phyloP scores from a whole-genome alignment of 768 basidiomycete species.

The Amanita polypyramis region DNA sequence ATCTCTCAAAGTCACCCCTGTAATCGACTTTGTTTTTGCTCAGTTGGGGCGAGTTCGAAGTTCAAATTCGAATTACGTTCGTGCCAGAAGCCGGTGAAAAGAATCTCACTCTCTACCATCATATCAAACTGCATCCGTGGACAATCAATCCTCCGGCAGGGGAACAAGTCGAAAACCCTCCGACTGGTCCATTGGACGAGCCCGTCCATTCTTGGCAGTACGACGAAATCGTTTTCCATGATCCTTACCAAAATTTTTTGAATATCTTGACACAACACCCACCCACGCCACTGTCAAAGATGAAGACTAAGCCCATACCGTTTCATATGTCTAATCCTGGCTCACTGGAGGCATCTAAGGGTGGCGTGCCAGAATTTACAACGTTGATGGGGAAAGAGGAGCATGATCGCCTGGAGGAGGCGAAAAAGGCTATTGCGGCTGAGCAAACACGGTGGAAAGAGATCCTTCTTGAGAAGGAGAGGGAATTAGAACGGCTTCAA shows the following conservation, averaged over 20 bases:
- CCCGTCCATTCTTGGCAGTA: constrained; percentile 98
- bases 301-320: constrained; percentile 51
- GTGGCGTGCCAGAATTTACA: constrained; percentile 77
- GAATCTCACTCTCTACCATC: constrained; percentile 77
- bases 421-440: constrained; percentile 53
- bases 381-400: constrained; percentile 83
- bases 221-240: constrained; percentile 94
- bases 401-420: constrained; percentile 66
- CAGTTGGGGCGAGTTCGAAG: constrained; percentile 98
- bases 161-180: constrained; percentile 51
- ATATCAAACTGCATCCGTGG: constrained; percentile 95
- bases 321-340: constrained; percentile 58
- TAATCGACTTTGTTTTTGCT: not conserved
- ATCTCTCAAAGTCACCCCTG: not conserved
- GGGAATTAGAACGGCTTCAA: constrained; percentile 64
- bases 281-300: constrained; percentile 70
- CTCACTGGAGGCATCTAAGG: constrained; percentile 56
- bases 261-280: constrained; percentile 71
- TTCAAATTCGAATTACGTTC: constrained; percentile 87
- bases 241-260: constrained; percentile 84
- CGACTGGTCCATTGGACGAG: constrained; percentile 55
- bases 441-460: constrained; percentile 70
- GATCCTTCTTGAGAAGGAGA: constrained; percentile 70
- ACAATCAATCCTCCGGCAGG: constrained; percentile 28
- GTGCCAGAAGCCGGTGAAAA: constrained; percentile 87